Conservation (phyloP, 2,329 filamentous ascomycete species). For the Cercospora canescens region DNA sequence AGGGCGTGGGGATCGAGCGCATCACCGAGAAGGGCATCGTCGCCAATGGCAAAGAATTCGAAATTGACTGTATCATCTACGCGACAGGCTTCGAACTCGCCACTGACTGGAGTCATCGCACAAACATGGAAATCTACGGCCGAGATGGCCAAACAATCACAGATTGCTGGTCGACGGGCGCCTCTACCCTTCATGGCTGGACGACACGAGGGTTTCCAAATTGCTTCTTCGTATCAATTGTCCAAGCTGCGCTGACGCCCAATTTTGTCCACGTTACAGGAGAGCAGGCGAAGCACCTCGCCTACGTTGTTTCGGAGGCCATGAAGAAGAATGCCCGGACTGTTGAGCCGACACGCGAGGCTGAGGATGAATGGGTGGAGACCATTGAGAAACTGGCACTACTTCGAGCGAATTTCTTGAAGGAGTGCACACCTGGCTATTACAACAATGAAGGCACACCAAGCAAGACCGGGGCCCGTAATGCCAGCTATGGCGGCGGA, state of each 20-base stretch:
- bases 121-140: constrained; percentile 38
- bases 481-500: constrained; percentile 24
- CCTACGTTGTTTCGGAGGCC: constrained; percentile 45
- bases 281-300: constrained; percentile 43
- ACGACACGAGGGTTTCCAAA: constrained; percentile 55
- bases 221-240: constrained; percentile 49
- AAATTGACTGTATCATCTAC: constrained; percentile 49
- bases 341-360: constrained; percentile 48
- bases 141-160: constrained; percentile 48
- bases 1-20: constrained; percentile 51
- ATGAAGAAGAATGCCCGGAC: constrained; percentile 30
- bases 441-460: constrained; percentile 48
- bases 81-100: constrained; percentile 46
- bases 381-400: constrained; percentile 44
- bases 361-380: constrained; percentile 50
- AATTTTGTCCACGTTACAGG: constrained; percentile 45
- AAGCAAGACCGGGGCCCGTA: constrained; percentile 11
- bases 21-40: constrained; percentile 52
- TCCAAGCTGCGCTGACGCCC: constrained; percentile 43
- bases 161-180: constrained; percentile 45
- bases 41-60: constrained; percentile 49
- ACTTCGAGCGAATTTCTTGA: constrained; percentile 40
- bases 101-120: constrained; percentile 33
- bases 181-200: constrained; percentile 55
- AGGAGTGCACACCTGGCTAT: constrained; percentile 57